Evolutionary conservation across 208 protist species (phyloP).

Genomic region (Leptomonas pyrrhocoris): DNA sequence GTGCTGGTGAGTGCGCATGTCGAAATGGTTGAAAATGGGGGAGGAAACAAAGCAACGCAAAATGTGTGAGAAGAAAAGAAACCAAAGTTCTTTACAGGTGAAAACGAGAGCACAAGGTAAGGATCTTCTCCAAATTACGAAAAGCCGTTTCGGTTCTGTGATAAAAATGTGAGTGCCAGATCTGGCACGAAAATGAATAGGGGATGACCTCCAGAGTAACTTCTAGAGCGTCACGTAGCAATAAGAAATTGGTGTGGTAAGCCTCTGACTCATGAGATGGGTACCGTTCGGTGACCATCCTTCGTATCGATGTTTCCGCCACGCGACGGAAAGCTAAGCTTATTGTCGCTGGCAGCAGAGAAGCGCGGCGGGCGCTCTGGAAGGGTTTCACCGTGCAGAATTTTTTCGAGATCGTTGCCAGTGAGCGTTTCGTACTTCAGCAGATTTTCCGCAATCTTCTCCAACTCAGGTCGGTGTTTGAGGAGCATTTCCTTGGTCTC

Average conservation of each 20-base stretch:
- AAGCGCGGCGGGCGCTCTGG: conserved; percentile 44
- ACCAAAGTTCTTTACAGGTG: conserved; percentile 16
- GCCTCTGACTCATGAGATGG: conserved; percentile 32
- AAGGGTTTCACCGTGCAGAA: conserved; percentile 79
- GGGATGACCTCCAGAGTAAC: not conserved
- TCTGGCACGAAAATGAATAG: not conserved
- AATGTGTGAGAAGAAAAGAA: conserved; percentile 11
- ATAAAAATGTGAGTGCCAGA: conserved; percentile 17
- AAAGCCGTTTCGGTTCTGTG: conserved; percentile 10
- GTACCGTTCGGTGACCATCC: conserved; percentile 27
- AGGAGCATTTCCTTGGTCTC: conserved; percentile 76
- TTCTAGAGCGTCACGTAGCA: not conserved
- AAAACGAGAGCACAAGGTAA: conserved; percentile 4
- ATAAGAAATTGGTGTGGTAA: too few relatives aligned
- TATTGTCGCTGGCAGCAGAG: conserved; percentile 26
- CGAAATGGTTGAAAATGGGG: not conserved
- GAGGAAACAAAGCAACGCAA: conserved; percentile 20
- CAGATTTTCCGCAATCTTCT: conserved; percentile 81
- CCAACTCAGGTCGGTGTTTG: conserved; percentile 64
- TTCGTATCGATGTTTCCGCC: conserved; percentile 24
- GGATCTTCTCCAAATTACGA: conserved; percentile 11
- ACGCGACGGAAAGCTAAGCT: conserved; percentile 9
- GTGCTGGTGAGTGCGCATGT: not conserved
- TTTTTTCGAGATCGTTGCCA: conserved; percentile 75
- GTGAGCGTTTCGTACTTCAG: conserved; percentile 88